Percentiles rank a stretch among this genome's conserved stretches.
These are phyloP conservation scores for Kalanchoe fedtschenkoi DNA, from an alignment of 164 flowering plant genomes.

Conservation along the genomic window DNA sequence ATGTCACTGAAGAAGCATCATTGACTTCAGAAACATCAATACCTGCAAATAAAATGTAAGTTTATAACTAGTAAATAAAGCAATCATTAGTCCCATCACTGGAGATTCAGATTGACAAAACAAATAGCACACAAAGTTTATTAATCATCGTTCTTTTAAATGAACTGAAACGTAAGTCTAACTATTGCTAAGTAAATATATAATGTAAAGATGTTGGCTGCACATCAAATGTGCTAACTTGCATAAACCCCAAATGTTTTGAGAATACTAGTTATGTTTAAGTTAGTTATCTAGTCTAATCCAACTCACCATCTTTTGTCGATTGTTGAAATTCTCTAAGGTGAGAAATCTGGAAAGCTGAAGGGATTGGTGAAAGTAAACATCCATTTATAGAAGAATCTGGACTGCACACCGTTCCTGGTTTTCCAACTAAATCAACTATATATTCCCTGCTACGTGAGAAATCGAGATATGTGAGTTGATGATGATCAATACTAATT, in stretches of 20 bases:
- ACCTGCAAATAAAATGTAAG: conserved; percentile 13
- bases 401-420: conserved; percentile 78
- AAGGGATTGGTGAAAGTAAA: conserved; percentile 47
- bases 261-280: no score
- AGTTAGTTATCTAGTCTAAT: conserved; percentile 16
- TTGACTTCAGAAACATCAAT: conserved; percentile 18
- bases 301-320: conserved; percentile 21
- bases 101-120: no score
- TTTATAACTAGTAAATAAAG: no score
- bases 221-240: conserved; percentile 10
- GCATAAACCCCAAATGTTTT: not conserved
- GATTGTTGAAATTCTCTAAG: conserved; percentile 41
- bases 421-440: conserved; percentile 87
- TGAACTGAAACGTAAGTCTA: no score
- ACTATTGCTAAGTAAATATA: no score
- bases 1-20: conserved; percentile 13
- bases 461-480: not conserved
- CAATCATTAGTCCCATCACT: no score
- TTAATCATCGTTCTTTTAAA: no score
- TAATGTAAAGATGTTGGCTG: no score
- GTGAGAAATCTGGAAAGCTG: conserved; percentile 61
- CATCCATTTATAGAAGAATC: conserved; percentile 76
- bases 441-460: conserved; percentile 69
- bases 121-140: no score
- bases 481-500: no score